Conservation (phyloP, 805 yeast genomes). For the Saturnispora saitoi region DNA sequence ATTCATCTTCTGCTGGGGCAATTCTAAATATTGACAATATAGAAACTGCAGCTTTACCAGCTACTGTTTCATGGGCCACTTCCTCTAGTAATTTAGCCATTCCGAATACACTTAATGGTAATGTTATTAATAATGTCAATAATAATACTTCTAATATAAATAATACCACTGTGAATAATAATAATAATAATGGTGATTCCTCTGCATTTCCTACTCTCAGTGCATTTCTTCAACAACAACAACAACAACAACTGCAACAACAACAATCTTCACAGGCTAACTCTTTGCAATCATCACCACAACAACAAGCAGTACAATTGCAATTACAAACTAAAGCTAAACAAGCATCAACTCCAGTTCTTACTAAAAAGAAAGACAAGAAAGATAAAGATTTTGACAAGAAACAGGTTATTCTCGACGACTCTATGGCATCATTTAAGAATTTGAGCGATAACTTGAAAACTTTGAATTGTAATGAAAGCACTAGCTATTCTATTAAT, state of each 20-base stretch:
- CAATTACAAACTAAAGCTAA: slow-evolving; percentile 11
- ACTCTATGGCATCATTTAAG: slow-evolving; percentile 20
- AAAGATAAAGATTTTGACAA: slow-evolving; percentile 22
- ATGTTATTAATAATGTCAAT: slow-evolving; percentile 17
- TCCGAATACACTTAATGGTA: slow-evolving; percentile 15
- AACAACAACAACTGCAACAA: slow-evolving; percentile 16
- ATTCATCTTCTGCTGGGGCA: not conserved
- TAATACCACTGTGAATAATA: slow-evolving; percentile 2
- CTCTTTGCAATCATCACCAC: slow-evolving; percentile 1
- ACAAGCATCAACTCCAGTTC: not conserved
- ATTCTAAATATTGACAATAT: slow-evolving; percentile 2
- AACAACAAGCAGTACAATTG: slow-evolving; percentile 28
- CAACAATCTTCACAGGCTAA: slow-evolving; percentile 16
- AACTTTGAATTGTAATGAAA: slow-evolving; percentile 18
- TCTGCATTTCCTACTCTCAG: slow-evolving; percentile 48
- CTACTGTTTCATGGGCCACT: slow-evolving; percentile 60
- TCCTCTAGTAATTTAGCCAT: slow-evolving; percentile 22
- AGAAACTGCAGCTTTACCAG: slow-evolving; percentile 41
- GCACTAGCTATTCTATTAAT: slow-evolving; percentile 20
- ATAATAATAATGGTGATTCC: not conserved
- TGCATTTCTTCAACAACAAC: slow-evolving; percentile 15
- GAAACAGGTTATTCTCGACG: slow-evolving; percentile 17
- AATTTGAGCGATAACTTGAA: slow-evolving; percentile 23
- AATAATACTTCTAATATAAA: slow-evolving; percentile 1
- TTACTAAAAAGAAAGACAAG: slow-evolving; percentile 20